These are phyloP conservation scores for Lichtheimia corymbifera DNA, from an alignment of 371 early-diverging fungal genomes.

Conservation along the genomic window DNA sequence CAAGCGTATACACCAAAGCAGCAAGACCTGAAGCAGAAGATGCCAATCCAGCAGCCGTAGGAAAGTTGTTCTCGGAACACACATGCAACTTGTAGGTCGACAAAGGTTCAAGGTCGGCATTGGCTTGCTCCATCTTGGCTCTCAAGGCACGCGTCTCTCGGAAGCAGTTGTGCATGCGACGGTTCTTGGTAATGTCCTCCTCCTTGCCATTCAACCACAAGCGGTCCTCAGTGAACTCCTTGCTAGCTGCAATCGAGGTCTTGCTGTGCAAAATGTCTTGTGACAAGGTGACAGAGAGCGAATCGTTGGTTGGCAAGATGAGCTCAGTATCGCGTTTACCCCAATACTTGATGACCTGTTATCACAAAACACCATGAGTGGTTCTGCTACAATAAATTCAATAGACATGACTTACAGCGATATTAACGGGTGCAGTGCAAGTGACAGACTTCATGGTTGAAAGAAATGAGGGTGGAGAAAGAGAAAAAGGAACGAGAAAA, in stretches of 20 bases:
- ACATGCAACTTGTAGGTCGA: conserved; percentile 74
- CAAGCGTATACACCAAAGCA: conserved; percentile 86
- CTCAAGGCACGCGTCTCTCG: conserved; percentile 80
- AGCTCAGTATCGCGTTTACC: conserved; percentile 92
- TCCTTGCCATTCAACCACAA: conserved; percentile 96
- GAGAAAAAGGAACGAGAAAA: neutral
- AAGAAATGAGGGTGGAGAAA: conserved; percentile 13
- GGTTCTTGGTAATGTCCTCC: conserved; percentile 79
- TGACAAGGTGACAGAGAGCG: conserved; percentile 94
- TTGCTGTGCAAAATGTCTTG: conserved; percentile 94
- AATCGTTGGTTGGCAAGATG: conserved; percentile 95
- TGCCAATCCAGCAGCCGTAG: conserved; percentile 99
- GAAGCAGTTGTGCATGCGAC: conserved; percentile 86
- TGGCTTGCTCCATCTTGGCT: conserved; percentile 62
- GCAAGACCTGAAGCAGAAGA: conserved; percentile 98
- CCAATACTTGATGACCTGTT: conserved; percentile 95
- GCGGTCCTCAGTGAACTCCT: conserved; percentile 65
- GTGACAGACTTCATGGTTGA: conserved; percentile 66
- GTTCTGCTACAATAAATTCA: neutral
- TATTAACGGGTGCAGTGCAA: conserved; percentile 97
- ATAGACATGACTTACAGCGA: conserved; percentile 74
- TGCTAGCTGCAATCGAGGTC: conserved; percentile 82
- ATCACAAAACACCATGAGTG: neutral
- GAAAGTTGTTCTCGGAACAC: conserved; percentile 97
- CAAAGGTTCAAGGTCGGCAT: conserved; percentile 49